Base-by-base conservation (phyloP, 2,329 filamentous ascomycete species). In the Neofusicoccum laricinum region DNA sequence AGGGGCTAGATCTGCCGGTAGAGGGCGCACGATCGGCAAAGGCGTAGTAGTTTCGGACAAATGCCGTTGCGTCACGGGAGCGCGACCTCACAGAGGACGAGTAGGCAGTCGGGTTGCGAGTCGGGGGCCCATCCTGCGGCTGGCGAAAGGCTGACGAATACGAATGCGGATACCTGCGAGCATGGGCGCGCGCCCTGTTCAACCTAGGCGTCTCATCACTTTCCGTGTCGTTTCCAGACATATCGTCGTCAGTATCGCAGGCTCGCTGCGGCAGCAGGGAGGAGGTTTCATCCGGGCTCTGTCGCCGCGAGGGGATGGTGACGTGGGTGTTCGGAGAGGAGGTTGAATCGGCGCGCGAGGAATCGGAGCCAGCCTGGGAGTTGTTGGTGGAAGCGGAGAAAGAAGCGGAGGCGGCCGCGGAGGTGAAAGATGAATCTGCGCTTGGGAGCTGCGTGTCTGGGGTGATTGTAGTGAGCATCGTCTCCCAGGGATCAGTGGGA, bases 381-480 rank as follows among this genome's bases (percentile, higher is more conserved):
- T 64, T 65, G 30, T 51, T 21, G 25, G 43, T 63, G 38, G 65
- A 66, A 7, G 63, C 38, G 17, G 63, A 65, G 62, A 81, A 82
- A 0, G 84, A 84, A 12, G 81, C 81, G 43, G 82, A 81, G 3
- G 84, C 80, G n/a, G 80, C 80, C 1, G 83, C 83, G 10, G 91
- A 93, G 0, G 88, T 85, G 74, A 97, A 97, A 0, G 93, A 97
- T 0, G 92, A 93, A 34, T 90, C 87, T 1, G 87, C 86, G 69
- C 90, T 96, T 0, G 93, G 92, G 2, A 91, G 85, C 66, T 91
- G 89, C 15, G 90, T 88, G 74, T 97, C 93, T 0, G 92, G 91
- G 0, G 90, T 89, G 66, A 97, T 85, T 0, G 91, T 96, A 6
- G 85, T 89, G 64, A 93, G 81, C 61, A 97, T 86, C 2, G 88